These are phyloP conservation scores for Mycotypha africana DNA, from an alignment of 371 early-diverging fungal genomes.

Conservation along the genomic window DNA sequence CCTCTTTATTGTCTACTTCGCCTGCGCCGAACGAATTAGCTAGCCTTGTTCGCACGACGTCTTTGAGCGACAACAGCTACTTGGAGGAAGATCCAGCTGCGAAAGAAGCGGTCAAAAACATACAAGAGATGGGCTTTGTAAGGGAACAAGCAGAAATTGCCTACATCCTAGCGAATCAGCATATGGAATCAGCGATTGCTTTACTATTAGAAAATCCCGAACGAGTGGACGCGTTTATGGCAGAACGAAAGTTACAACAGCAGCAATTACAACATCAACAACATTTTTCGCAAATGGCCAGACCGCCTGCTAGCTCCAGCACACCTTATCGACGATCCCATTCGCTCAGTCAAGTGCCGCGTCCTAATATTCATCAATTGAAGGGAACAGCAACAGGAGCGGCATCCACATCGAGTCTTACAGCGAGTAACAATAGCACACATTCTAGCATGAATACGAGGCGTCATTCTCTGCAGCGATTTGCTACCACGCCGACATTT, in stretches of 20 bases:
- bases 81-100: neutral
- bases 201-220: slow-evolving; percentile 58
- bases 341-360: slow-evolving; percentile 19
- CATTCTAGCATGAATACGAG: slow-evolving; percentile 1
- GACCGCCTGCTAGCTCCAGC: slow-evolving; percentile 6
- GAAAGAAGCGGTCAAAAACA: slow-evolving; percentile 27
- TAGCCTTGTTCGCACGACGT: neutral
- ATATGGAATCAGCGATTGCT: slow-evolving; percentile 57
- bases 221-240: slow-evolving; percentile 42
- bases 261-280: slow-evolving; percentile 1
- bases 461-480: slow-evolving; percentile 23
- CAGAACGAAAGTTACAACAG: slow-evolving; percentile 18
- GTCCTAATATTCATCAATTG: slow-evolving; percentile 10
- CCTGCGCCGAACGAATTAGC: neutral
- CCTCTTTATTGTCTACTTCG: neutral
- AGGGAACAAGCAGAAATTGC: slow-evolving; percentile 62
- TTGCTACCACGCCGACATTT: slow-evolving; percentile 11
- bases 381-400: slow-evolving; percentile 1
- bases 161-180: slow-evolving; percentile 45
- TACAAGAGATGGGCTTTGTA: slow-evolving; percentile 70
- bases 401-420: neutral
- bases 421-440: slow-evolving; percentile 11
- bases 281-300: neutral
- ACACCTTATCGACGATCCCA: slow-evolving; percentile 24
- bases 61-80: neutral